Percentiles rank a stretch among this genome's conserved stretches.
These are phyloP conservation scores for Penicillium chermesinum DNA, from an alignment of 495 filamentous ascomycete species.

Conservation along the genomic window DNA sequence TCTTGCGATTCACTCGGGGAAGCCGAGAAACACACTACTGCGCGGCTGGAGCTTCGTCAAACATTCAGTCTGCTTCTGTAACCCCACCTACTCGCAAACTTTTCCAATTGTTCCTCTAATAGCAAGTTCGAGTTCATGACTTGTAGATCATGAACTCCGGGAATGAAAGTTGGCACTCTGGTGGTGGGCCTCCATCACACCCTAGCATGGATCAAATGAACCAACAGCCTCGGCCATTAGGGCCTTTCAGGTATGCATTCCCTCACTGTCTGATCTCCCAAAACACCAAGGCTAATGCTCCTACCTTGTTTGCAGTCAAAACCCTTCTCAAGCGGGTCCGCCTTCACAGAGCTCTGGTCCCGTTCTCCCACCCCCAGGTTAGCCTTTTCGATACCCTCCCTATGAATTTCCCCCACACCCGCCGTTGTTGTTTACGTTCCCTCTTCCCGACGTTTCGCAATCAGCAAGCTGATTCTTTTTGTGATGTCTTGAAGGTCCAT, in stretches of 20 bases:
- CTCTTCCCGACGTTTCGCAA: background rate
- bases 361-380: conserved; percentile 49
- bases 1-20: background rate
- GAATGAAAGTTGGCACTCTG: conserved; percentile 46
- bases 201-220: conserved; percentile 44
- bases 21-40: conserved; percentile 9
- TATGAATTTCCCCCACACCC: background rate
- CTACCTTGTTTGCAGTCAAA: conserved; percentile 31
- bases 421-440: background rate
- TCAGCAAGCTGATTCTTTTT: conserved; percentile 19
- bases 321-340: conserved; percentile 43
- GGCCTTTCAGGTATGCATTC: conserved; percentile 40
- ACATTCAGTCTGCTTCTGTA: background rate
- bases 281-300: conserved; percentile 16
- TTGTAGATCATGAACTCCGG: conserved; percentile 43
- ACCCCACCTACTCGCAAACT: background rate
- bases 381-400: conserved; percentile 16
- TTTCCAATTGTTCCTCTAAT: background rate
- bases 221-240: conserved; percentile 42
- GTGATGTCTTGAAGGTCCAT: conserved; percentile 30
- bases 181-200: conserved; percentile 41
- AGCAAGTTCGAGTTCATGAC: conserved; percentile 17
- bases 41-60: conserved; percentile 13
- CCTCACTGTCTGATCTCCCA: background rate
- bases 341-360: conserved; percentile 45